Conservation (phyloP, 306 rosid genomes). For the Benincasa hispida region DNA sequence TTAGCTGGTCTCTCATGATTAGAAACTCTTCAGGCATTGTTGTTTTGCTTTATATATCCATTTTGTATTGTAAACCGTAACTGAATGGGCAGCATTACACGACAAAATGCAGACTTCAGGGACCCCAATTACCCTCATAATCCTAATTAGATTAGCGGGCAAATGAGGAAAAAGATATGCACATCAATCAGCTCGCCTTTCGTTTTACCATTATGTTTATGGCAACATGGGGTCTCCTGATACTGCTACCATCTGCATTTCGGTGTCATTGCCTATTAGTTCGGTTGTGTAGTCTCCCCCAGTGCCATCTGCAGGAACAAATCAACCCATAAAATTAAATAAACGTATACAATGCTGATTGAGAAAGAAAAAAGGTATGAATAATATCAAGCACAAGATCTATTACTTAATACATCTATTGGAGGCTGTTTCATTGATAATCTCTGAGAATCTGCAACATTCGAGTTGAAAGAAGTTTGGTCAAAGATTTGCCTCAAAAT, state of each 20-base stretch:
- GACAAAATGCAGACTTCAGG: constrained; percentile 8
- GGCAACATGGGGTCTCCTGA: constrained; percentile 94
- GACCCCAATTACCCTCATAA: neutral
- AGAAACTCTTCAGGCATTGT: constrained; percentile 44
- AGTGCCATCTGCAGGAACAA: constrained; percentile 58
- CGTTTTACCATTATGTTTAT: constrained; percentile 10
- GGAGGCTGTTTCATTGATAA: constrained; percentile 8
- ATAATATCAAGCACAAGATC: neutral
- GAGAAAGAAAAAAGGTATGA: neutral
- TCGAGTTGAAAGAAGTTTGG: constrained; percentile 2
- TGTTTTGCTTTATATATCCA: constrained; percentile 41
- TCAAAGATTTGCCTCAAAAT: neutral
- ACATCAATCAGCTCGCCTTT: constrained; percentile 18
- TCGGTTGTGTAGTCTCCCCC: constrained; percentile 51
- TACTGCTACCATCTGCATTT: constrained; percentile 55
- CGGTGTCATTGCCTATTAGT: constrained; percentile 53
- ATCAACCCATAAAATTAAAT: constrained; percentile 5
- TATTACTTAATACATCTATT: constrained; percentile 6
- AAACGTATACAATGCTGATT: neutral
- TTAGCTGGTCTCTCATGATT: constrained; percentile 26
- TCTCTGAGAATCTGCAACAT: constrained; percentile 15
- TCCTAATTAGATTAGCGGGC: constrained; percentile 1
- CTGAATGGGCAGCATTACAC: constrained; percentile 8
- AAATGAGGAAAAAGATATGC: constrained; percentile 8
- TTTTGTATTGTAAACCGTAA: constrained; percentile 40